Percentiles rank a stretch among this genome's conserved stretches.
Evolutionary conservation across 2,329 filamentous ascomycete species (phyloP).

Genomic region (Cercospora zeina): DNA sequence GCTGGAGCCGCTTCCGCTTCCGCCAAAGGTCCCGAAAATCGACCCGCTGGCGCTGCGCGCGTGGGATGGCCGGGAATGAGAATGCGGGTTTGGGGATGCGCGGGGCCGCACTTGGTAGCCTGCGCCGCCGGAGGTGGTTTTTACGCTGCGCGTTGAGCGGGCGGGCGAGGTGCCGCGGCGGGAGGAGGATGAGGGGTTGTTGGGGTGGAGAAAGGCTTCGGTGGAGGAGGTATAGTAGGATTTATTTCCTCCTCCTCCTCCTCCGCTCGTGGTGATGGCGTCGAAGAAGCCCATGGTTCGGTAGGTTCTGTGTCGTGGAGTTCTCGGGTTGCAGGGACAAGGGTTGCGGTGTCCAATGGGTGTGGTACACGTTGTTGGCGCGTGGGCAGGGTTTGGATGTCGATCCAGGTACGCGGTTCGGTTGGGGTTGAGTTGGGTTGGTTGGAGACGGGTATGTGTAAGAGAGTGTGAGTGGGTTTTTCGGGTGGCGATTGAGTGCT

Average conservation of each 20-base stretch:
- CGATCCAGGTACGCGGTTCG: neutral
- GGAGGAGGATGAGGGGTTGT: constrained; percentile 15
- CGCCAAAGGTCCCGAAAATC: constrained; percentile 29
- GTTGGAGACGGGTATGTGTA: neutral
- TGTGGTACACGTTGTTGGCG: constrained; percentile 16
- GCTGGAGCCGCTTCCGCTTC: neutral
- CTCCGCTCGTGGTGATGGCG: constrained; percentile 4
- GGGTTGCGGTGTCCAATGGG: constrained; percentile 19
- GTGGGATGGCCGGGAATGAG: constrained; percentile 20
- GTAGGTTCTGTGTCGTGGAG: neutral
- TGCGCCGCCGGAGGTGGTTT: constrained; percentile 22
- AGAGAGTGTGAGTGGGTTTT: neutral
- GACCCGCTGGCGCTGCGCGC: constrained; percentile 25
- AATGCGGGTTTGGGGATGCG: constrained; percentile 16
- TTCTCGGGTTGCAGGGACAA: neutral
- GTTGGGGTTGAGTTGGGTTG: neutral
- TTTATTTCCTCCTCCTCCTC: no score
- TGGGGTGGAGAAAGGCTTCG: constrained; percentile 28
- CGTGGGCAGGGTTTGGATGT: neutral
- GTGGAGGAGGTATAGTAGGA: constrained; percentile 34
- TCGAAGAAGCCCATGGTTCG: constrained; percentile 40
- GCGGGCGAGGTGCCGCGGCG: constrained; percentile 31
- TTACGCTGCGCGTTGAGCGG: constrained; percentile 25
- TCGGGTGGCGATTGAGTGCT: neutral
- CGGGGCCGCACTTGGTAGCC: constrained; percentile 35